Evolutionary conservation across 768 basidiomycete genomes (phyloP), one percentile per base, ranked within the genome.

Genomic region (Termitomyces sp.): DNA sequence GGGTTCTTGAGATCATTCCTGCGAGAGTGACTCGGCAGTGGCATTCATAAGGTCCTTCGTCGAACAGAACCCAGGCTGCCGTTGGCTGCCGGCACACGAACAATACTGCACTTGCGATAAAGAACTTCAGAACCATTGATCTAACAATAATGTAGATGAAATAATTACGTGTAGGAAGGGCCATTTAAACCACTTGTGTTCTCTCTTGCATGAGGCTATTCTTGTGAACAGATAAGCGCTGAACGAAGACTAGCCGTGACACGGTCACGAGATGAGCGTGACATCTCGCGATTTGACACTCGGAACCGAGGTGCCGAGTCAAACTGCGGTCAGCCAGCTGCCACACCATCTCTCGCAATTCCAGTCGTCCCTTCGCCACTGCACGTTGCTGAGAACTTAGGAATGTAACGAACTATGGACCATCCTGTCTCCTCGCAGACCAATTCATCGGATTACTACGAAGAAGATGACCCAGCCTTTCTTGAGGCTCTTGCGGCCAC

Each of bases 391-490:
- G 6, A 35, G 12, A 3, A 20, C 16, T n/a, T 4, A 24, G 48
- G 38, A 57, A 65, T 65, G 62, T 57, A 55, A 35, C 40, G 11
- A 22, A 22, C 24, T 32, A 65, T 62, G 66, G 55, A 58, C 3
- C 39, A 44, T 32, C 59, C 49, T 40, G 59, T 59, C 45, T 55
- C 57, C 60, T 70, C 71, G 33, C 68, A 71, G 55, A 68, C 68
- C 36, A 72, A 76, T 59, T 85, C 84, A 11, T 82, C 83, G 0
- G 84, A 86, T 63, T 82, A 83, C 68, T 87, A 79, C 62, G 79
- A 76, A 24, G 77, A 82, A 45, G 83, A 87, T 52, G 83, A 87
- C 61, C 73, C 84, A 18, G 75, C 78, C 28, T 84, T 84, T 63
- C 69, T 86, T 42, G 73, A 79, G 56, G 83, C 81, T 5, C 77